These are phyloP conservation scores for Coffea humblotiana DNA, from an alignment of 305 asterid species.

Conservation along the genomic window DNA sequence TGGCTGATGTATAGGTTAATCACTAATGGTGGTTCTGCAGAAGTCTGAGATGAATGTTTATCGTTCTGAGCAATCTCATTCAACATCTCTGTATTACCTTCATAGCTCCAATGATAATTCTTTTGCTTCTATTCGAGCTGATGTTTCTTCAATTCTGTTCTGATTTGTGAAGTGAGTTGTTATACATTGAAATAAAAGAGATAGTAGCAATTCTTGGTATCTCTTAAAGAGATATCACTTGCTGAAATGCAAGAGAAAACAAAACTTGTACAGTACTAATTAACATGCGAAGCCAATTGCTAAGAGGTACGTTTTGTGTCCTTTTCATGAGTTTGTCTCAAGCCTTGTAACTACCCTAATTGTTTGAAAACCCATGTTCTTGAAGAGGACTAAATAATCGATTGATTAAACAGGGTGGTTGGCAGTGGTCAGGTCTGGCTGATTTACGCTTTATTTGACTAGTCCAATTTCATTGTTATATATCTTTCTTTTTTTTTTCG, in stretches of 20 bases:
- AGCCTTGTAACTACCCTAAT: no score
- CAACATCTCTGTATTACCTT: background rate
- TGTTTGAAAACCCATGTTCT: background rate
- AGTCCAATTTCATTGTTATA: no score
- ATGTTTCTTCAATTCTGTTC: background rate
- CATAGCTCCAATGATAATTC: background rate
- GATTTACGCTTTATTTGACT: background rate
- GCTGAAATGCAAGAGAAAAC: background rate
- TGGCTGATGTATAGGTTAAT: constrained; percentile 26
- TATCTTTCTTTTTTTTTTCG: no score
- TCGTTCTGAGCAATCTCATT: background rate
- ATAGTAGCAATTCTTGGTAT: background rate
- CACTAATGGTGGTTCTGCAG: background rate
- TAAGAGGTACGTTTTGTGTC: no score
- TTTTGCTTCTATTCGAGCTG: background rate
- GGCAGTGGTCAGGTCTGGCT: background rate
- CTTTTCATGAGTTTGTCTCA: no score
- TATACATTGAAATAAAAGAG: background rate
- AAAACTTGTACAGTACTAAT: no score
- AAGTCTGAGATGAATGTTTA: background rate
- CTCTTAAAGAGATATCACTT: background rate
- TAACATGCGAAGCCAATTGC: no score
- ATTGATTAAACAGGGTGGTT: background rate
- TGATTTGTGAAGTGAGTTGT: background rate
- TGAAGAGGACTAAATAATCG: background rate